Evolutionary conservation across 1,284 basidiomycete species (phyloP).

Genomic region (Cutaneotrichosporon spelunceum): DNA sequence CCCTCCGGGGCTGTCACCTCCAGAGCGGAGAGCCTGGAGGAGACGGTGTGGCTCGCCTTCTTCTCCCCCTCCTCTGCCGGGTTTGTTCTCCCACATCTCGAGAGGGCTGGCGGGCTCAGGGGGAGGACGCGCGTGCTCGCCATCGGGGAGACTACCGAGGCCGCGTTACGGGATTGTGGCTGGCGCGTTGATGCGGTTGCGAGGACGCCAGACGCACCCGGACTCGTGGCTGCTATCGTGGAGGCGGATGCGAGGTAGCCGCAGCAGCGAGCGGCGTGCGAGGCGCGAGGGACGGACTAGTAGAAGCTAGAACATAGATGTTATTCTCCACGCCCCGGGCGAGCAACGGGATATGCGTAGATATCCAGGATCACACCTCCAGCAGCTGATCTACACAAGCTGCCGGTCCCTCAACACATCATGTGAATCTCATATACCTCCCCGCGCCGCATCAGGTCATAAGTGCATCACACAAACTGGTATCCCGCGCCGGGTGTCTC

Average conservation of each 20-base stretch:
- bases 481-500: constrained; percentile 14
- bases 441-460: constrained; percentile 14
- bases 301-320: constrained; percentile 1
- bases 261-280: too few species aligned
- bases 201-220: constrained; percentile 36
- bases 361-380: too few species aligned
- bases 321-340: neutral
- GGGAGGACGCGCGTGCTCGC: constrained; percentile 28
- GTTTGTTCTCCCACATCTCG: constrained; percentile 31
- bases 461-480: constrained; percentile 19
- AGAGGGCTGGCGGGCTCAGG: neutral
- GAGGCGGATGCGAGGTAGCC: constrained; percentile 7
- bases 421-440: neutral
- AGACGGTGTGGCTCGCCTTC: constrained; percentile 52
- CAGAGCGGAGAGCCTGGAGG: constrained; percentile 66
- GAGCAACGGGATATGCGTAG: too few species aligned
- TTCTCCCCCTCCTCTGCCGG: constrained; percentile 46
- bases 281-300: neutral
- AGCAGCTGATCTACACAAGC: neutral
- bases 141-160: constrained; percentile 46
- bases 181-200: constrained; percentile 40
- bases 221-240: constrained; percentile 28
- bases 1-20: too few species aligned
- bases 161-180: constrained; percentile 23
- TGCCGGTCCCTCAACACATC: neutral